Conservation (phyloP, 2,329 filamentous ascomycete species). For the Diaporthe vexans region DNA sequence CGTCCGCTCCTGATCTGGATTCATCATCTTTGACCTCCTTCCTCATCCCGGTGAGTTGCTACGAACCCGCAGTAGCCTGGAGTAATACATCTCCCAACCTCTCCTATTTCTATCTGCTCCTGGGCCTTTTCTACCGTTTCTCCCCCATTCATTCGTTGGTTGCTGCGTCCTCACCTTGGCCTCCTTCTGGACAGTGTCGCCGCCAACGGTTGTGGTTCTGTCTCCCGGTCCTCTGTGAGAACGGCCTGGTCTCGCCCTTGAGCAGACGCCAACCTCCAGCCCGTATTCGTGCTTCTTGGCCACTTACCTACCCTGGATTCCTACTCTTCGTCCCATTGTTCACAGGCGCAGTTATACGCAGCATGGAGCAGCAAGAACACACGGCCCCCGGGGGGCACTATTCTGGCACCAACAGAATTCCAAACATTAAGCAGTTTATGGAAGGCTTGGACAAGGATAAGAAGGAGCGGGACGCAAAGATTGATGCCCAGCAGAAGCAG, state of each 20-base stretch:
- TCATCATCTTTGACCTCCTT: slow-evolving; percentile 1
- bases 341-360: neutral
- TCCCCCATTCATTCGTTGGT: neutral
- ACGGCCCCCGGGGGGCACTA: slow-evolving; percentile 75
- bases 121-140: neutral
- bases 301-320: too few relatives aligned
- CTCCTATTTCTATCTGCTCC: neutral
- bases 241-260: neutral
- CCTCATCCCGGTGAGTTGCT: neutral
- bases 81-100: slow-evolving; percentile 20
- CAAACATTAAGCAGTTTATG: slow-evolving; percentile 89
- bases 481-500: slow-evolving; percentile 70
- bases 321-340: too few relatives aligned
- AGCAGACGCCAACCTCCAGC: neutral
- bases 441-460: slow-evolving; percentile 85
- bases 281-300: neutral
- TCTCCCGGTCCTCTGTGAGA: neutral
- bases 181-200: neutral
- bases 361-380: slow-evolving; percentile 57
- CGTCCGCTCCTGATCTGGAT: slow-evolving; percentile 8
- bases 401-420: slow-evolving; percentile 85
- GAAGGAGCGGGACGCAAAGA: slow-evolving; percentile 77
- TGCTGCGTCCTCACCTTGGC: neutral
- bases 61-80: neutral
- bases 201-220: neutral